phyloP scores from a whole-genome alignment of 2,329 filamentous ascomycete genomes.

The Diaporthe sp. region DNA sequence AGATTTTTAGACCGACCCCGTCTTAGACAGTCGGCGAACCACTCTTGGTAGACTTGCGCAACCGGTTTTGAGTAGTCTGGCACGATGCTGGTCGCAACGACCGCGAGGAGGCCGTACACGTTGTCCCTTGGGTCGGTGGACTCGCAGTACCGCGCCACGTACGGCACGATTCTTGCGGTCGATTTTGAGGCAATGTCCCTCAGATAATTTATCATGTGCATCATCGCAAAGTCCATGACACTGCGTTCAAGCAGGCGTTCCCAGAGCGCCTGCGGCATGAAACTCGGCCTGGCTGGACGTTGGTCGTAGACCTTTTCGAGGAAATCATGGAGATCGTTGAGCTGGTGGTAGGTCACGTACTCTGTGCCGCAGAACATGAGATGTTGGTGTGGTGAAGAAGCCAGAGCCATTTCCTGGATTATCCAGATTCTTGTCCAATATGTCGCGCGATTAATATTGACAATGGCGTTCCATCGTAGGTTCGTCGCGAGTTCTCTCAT shows the following conservation, averaged over 20 bases:
- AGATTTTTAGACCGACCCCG: not conserved
- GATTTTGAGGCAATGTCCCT: not conserved
- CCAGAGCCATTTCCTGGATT: not conserved
- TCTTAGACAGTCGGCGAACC: not conserved
- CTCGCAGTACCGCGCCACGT: not conserved
- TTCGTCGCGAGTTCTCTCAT: not conserved
- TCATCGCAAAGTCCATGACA: not conserved
- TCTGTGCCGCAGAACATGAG: not conserved
- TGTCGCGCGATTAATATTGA: not conserved
- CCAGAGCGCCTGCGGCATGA: not conserved
- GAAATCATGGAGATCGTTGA: not conserved
- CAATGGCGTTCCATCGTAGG: not conserved
- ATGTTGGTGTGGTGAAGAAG: not conserved
- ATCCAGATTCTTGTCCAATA: not conserved
- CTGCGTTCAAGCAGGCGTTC: not conserved
- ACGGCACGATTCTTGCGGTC: not conserved
- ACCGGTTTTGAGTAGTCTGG: not conserved
- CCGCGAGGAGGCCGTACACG: not conserved
- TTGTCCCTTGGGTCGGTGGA: not conserved
- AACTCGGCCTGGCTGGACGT: not conserved
- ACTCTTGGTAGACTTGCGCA: not conserved
- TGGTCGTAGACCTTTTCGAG: not conserved
- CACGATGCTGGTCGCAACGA: not conserved
- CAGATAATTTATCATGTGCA: not conserved
- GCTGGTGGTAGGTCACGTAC: not conserved